A percentile compares a stretch with the other conserved stretches of the same genome.
phyloP scores from a whole-genome alignment of 306 rosid genomes.

The Trichosanthes cucumerina region DNA sequence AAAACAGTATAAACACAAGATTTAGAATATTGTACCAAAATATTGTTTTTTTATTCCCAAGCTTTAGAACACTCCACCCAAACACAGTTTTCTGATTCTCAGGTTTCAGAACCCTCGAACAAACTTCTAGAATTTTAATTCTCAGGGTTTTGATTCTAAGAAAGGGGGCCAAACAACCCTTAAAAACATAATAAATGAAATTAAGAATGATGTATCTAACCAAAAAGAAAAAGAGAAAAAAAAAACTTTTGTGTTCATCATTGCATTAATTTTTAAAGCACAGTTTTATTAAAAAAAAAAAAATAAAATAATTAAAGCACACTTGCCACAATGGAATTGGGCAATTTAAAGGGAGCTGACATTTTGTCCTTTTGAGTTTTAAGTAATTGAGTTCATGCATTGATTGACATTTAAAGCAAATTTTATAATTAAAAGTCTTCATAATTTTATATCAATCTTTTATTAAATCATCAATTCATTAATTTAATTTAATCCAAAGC shows the following conservation, averaged over 20 bases:
- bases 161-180: too few species aligned
- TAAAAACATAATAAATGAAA: background rate
- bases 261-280: background rate
- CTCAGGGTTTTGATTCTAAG: too few species aligned
- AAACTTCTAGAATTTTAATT: too few species aligned
- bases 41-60: too few species aligned
- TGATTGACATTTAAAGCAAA: constrained; percentile 1
- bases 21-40: too few species aligned
- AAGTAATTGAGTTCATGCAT: constrained; percentile 1
- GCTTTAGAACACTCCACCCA: too few species aligned
- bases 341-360: background rate
- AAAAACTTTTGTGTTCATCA: background rate
- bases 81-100: too few species aligned
- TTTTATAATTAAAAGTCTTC: background rate
- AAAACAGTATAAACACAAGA: too few species aligned
- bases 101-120: too few species aligned
- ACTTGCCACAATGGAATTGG: background rate
- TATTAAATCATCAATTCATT: background rate
- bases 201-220: background rate
- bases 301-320: background rate
- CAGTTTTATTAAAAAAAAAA: too few species aligned
- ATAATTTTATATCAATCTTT: background rate
- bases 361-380: background rate
- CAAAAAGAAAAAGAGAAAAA: background rate
- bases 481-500: background rate